Evolutionary conservation across 2,329 filamentous ascomycete genomes (phyloP).

Genomic region (Fusarium incarnatum): DNA sequence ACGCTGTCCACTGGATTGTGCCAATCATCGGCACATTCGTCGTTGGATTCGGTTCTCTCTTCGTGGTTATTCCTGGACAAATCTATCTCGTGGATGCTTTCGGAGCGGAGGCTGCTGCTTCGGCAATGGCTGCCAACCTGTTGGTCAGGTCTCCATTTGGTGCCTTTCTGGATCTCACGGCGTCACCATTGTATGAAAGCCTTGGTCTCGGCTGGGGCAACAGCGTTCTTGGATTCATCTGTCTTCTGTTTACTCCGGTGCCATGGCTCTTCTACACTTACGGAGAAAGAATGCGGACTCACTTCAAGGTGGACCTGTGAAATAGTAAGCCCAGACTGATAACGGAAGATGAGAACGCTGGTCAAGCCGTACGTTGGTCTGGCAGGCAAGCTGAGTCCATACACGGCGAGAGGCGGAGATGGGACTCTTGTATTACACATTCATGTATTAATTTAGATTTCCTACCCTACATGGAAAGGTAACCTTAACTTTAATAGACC

Average conservation of each 20-base stretch:
- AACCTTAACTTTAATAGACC: neutral
- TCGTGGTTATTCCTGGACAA: constrained; percentile 51
- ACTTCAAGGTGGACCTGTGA: constrained; percentile 27
- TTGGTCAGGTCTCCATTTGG: constrained; percentile 51
- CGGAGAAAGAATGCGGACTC: constrained; percentile 25
- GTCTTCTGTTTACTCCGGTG: constrained; percentile 31
- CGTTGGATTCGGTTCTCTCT: constrained; percentile 58
- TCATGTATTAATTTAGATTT: neutral
- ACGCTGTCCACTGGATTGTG: constrained; percentile 66
- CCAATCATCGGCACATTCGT: constrained; percentile 67
- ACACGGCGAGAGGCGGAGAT: neutral
- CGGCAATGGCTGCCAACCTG: constrained; percentile 41
- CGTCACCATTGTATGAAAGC: constrained; percentile 15
- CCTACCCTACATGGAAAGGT: neutral
- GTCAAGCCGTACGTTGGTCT: no score
- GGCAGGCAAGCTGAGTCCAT: neutral
- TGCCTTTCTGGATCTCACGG: constrained; percentile 29
- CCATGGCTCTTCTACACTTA: constrained; percentile 32
- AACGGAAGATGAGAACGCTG: no score
- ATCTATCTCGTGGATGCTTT: constrained; percentile 46
- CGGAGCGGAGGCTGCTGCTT: constrained; percentile 39
- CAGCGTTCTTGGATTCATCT: constrained; percentile 27
- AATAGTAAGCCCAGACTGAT: neutral
- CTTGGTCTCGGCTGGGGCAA: constrained; percentile 38
- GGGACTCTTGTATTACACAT: neutral